A percentile compares a stretch with the other conserved stretches of the same genome.
Conservation (phyloP, 495 filamentous ascomycete species). For the Letharia columbiana region DNA sequence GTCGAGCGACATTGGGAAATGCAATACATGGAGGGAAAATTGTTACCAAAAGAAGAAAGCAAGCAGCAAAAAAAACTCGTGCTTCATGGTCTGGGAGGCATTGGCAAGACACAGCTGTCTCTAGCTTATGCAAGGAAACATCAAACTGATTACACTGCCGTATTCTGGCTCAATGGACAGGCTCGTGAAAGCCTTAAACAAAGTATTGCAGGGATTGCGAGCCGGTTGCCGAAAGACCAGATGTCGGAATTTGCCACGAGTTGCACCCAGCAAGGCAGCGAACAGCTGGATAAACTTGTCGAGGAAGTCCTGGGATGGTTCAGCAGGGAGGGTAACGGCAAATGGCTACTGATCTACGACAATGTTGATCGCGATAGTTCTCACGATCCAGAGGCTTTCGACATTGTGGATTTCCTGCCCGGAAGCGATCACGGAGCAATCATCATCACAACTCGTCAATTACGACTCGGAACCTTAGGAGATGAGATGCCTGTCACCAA, state of each 20-base stretch:
- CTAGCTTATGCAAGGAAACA: conserved; percentile 20
- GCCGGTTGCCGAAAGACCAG: neutral
- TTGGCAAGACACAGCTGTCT: conserved; percentile 26
- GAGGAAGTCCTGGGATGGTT: neutral
- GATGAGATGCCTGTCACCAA: too few relatives aligned
- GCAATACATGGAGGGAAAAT: neutral
- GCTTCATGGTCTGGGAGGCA: conserved; percentile 23
- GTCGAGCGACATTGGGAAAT: conserved; percentile 8
- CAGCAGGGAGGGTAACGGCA: too few relatives aligned
- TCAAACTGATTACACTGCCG: conserved; percentile 18
- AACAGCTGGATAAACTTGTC: neutral
- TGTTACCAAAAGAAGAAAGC: neutral
- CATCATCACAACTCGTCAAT: too few relatives aligned
- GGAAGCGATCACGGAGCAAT: too few relatives aligned
- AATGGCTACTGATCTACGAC: too few relatives aligned
- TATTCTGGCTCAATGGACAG: conserved; percentile 24
- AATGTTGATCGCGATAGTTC: too few relatives aligned
- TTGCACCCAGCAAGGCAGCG: too few relatives aligned
- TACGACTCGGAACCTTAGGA: too few relatives aligned
- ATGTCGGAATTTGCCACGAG: neutral
- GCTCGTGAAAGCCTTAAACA: neutral
- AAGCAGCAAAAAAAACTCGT: neutral
- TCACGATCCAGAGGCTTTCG: too few relatives aligned
- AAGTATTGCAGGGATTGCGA: conserved; percentile 2
- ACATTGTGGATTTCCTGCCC: too few relatives aligned